phyloP scores from a whole-genome alignment of 495 filamentous ascomycete genomes.

The Sordaria brevicollis region DNA sequence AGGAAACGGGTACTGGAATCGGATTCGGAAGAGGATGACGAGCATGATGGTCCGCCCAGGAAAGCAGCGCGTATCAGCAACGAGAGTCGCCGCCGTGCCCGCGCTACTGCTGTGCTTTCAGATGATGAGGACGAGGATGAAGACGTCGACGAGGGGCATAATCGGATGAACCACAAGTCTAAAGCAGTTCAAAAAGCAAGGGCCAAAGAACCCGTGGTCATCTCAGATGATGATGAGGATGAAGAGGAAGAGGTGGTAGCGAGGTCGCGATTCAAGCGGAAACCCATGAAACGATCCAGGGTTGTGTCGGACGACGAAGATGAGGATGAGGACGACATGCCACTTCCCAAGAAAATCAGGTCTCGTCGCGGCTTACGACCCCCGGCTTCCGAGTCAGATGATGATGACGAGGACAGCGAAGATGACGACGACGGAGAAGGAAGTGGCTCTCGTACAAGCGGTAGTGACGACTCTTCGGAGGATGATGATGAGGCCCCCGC shows the following conservation, averaged over 20 bases:
- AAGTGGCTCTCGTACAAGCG: neutral
- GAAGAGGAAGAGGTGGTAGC: neutral
- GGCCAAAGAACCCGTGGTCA: neutral
- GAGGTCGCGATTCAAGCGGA: neutral
- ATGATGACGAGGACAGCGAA: neutral
- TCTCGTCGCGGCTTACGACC: neutral
- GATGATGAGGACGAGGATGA: conserved; percentile 7
- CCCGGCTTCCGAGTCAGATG: neutral
- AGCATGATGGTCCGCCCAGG: neutral
- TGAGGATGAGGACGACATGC: neutral
- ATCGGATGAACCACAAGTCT: neutral
- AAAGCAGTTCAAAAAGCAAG: neutral
- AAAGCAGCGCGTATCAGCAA: conserved; percentile 1
- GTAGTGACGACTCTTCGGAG: neutral
- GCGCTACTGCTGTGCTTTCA: neutral
- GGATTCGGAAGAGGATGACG: conserved; percentile 5
- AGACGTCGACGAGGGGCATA: neutral
- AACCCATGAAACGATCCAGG: neutral
- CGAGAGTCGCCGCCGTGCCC: neutral
- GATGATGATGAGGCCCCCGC: neutral
- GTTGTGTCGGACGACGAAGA: neutral
- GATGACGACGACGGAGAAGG: neutral
- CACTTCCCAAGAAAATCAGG: neutral
- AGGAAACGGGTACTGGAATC: conserved; percentile 1
- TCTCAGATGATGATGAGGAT: neutral